Conservation (phyloP, 164 flowering plant species). For the Berberis thunbergii region DNA sequence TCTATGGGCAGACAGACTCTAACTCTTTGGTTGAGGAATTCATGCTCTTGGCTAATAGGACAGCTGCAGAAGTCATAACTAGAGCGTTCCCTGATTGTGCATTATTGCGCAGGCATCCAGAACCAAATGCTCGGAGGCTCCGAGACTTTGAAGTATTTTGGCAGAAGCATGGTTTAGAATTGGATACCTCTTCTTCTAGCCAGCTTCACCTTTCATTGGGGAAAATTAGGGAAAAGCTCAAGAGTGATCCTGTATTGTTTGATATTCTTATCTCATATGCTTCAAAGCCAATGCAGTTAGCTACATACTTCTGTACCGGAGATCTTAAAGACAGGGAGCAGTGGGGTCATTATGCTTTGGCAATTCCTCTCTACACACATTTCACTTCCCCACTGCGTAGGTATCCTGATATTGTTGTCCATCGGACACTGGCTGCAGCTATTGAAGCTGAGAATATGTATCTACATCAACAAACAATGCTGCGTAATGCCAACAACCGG, state of each 20-base stretch:
- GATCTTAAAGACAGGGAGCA: slow-evolving; percentile 35
- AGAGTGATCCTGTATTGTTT: slow-evolving; percentile 55
- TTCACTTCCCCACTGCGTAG: slow-evolving; percentile 93
- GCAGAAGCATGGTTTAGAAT: slow-evolving; percentile 57
- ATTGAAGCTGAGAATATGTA: slow-evolving; percentile 68
- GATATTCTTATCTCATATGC: slow-evolving; percentile 70
- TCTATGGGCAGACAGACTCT: slow-evolving; percentile 40
- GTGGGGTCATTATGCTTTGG: slow-evolving; percentile 80
- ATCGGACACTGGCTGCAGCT: slow-evolving; percentile 67
- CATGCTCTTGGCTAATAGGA: slow-evolving; percentile 85
- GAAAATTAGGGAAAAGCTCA: slow-evolving; percentile 47
- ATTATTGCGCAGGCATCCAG: slow-evolving; percentile 82
- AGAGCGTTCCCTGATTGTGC: slow-evolving; percentile 79
- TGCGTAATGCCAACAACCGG: slow-evolving; percentile 10
- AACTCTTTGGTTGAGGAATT: slow-evolving; percentile 88
- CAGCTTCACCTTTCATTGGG: slow-evolving; percentile 56
- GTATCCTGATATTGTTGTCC: slow-evolving; percentile 92
- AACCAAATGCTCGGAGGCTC: slow-evolving; percentile 71
- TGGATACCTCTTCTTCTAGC: slow-evolving; percentile 73
- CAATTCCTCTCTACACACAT: slow-evolving; percentile 82
- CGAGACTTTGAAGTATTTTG: slow-evolving; percentile 76
- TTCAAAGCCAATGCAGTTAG: slow-evolving; percentile 79
- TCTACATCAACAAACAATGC: slow-evolving; percentile 18
- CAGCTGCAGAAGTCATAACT: slow-evolving; percentile 79
- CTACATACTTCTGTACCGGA: slow-evolving; percentile 75